phyloP scores from a whole-genome alignment of 106 monocot genomes.

The Dendrobium nobile region DNA sequence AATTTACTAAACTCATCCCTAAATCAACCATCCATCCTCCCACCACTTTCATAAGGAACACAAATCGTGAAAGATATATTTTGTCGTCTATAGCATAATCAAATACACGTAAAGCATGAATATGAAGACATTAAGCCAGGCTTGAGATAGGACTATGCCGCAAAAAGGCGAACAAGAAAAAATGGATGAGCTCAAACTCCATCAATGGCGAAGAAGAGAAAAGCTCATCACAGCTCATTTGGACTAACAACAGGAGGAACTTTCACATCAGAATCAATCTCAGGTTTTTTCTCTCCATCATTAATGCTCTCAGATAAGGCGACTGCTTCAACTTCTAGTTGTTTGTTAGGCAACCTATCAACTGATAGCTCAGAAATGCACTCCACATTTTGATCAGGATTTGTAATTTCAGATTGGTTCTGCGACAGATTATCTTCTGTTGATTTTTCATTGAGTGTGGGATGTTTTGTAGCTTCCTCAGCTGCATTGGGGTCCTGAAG shows the following conservation, averaged over 20 bases:
- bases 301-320: not conserved
- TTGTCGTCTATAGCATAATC: too few species aligned
- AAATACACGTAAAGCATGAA: too few species aligned
- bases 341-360: not conserved
- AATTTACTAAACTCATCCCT: too few species aligned
- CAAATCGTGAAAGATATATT: too few species aligned
- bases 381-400: not conserved
- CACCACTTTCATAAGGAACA: too few species aligned
- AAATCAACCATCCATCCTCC: too few species aligned
- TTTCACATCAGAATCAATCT: not conserved
- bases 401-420: not conserved
- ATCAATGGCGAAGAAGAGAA: too few species aligned
- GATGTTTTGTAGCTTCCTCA: not conserved
- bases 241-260: not conserved
- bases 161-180: not conserved
- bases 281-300: conserved; percentile 5
- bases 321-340: not conserved
- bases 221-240: not conserved
- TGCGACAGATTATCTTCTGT: not conserved
- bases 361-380: too few species aligned
- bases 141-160: not conserved
- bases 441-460: not conserved
- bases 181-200: too few species aligned
- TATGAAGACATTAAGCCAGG: too few species aligned
- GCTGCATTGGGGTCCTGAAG: not conserved